A percentile compares a stretch with the other conserved stretches of the same genome.
Conservation (phyloP, 768 basidiomycete species). For the Russula ochroleuca region DNA sequence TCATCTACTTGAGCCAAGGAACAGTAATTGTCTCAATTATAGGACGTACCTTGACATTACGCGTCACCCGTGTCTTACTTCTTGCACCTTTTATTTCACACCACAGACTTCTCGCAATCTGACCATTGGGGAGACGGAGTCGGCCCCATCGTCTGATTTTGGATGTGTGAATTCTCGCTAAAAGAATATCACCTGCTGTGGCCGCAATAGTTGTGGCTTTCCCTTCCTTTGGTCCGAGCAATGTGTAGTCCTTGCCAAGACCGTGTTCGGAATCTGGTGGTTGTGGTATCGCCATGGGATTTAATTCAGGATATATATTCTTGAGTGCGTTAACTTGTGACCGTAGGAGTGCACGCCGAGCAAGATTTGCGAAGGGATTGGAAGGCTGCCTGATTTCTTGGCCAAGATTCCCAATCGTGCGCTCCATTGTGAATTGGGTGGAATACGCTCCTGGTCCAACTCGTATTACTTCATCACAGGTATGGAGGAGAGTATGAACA, state of each 20-base stretch:
- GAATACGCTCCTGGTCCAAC: background rate
- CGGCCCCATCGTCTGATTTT: background rate
- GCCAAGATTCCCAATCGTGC: background rate
- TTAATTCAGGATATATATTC: background rate
- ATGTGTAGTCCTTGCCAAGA: too few relatives aligned
- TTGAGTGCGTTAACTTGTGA: background rate
- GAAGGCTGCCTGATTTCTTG: background rate
- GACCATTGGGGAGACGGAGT: background rate
- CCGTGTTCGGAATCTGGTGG: too few relatives aligned
- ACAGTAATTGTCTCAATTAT: too few relatives aligned
- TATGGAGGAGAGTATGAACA: background rate
- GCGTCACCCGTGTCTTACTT: too few relatives aligned
- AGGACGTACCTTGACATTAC: too few relatives aligned
- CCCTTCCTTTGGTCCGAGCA: too few relatives aligned
- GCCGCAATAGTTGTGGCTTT: too few relatives aligned
- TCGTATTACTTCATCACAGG: background rate
- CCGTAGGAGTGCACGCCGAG: background rate
- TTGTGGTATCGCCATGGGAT: background rate
- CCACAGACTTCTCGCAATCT: background rate
- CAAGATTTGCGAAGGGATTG: background rate
- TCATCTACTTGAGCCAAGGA: too few relatives aligned
- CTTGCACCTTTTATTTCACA: too few relatives aligned
- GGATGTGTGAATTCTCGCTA: too few relatives aligned
- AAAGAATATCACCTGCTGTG: too few relatives aligned
- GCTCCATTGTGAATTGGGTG: background rate